These are phyloP conservation scores for Lagenidium giganteum DNA, from an alignment of 352 stramenopile species.

Conservation along the genomic window DNA sequence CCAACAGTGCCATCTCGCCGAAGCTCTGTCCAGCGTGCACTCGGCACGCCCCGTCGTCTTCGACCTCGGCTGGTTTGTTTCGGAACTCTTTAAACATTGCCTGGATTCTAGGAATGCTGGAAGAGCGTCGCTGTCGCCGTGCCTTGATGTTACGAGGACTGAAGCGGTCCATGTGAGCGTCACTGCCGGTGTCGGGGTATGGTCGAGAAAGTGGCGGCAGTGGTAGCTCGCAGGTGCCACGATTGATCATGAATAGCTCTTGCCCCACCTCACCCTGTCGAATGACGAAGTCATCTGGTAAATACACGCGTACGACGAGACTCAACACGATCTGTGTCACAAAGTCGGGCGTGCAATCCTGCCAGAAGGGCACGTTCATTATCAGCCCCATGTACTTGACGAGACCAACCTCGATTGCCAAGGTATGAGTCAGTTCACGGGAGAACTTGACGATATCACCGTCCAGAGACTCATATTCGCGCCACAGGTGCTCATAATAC, in stretches of 20 bases:
- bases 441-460: slow-evolving; percentile 47
- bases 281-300: slow-evolving; percentile 39
- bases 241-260: slow-evolving; percentile 35
- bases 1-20: slow-evolving; percentile 41
- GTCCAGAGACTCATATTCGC: slow-evolving; percentile 62
- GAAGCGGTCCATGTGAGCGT: no score
- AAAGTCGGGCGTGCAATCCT: slow-evolving; percentile 24
- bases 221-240: slow-evolving; percentile 28
- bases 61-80: no score
- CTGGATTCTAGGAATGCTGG: no score
- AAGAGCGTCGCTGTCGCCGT: no score
- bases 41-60: no score
- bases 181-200: no score
- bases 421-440: slow-evolving; percentile 38
- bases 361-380: slow-evolving; percentile 24
- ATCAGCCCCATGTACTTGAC: slow-evolving; percentile 36
- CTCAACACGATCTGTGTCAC: slow-evolving; percentile 27
- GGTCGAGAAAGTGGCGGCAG: no score
- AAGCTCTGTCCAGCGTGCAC: slow-evolving; percentile 32
- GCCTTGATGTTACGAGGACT: no score
- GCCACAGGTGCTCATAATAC: slow-evolving; percentile 65
- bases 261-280: slow-evolving; percentile 24
- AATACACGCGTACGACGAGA: slow-evolving; percentile 25
- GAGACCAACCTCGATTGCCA: slow-evolving; percentile 51
- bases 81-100: no score